Evolutionary conservation across 345 rosid species (phyloP), one percentile per base, ranked within the genome.

Genomic region (Pelargonium nanum): DNA sequence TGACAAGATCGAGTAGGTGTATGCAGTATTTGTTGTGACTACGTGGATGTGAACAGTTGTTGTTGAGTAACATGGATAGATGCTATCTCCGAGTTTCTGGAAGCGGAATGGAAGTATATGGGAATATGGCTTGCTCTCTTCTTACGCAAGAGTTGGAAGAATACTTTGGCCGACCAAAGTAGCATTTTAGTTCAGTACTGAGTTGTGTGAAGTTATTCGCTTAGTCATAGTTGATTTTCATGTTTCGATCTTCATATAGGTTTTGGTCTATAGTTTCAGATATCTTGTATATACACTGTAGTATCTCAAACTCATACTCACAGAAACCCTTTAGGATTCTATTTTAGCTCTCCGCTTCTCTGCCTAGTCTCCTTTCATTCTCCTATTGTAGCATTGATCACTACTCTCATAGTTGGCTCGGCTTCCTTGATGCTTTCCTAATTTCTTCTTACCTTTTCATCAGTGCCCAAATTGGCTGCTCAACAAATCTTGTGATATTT

Each of bases 71-170:
- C 13, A 40, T 40, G 48, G 3, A 12, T 12, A 2, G 48, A 40
- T 40, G 10, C 48, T 7, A 10, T 12, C 48, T 40, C 48, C 48
- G 15, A 40, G 15, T 17, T 12, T 58, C n/a, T 5, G 62, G 61
- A 60, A 63, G 64, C 64, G 32, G 76, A 52, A 70, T 61, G 56
- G 68, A 64, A 32, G 34, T 64, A 58, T 32, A 52, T 7, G 21
- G 26, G 48, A 56, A 53, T 21, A 6, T 51, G 45, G 9, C 30
- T 53, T 59, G 45, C 24, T 61, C 56, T 21, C 51, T 56, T 59
- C 56, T 5, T 20, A 17, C 2, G 22, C 21, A 52, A 52, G 21
- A 52, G 4, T 52, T n/a, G 0, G 55, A 52, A 19, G 21, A 19
- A 19, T 4, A 19, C 22, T 4, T 19, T 52, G 55, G 55, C 20